phyloP scores from a whole-genome alignment of 1,284 basidiomycete genomes.

The Pyrrhoderma noxium region DNA sequence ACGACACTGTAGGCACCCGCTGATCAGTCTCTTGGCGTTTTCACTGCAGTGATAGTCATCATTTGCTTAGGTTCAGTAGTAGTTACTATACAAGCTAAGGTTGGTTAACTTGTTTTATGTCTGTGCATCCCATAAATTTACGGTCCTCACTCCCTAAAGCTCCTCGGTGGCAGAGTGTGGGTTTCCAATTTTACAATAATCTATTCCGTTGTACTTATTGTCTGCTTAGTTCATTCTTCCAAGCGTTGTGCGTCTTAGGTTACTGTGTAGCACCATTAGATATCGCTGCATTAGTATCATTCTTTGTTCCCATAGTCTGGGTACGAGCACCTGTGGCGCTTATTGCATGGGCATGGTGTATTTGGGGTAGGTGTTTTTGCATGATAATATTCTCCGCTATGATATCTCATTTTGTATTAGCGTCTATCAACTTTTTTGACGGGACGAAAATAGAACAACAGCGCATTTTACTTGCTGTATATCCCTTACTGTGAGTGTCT shows the following conservation, averaged over 20 bases:
- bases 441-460: conserved; percentile 88
- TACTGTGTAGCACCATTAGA: conserved; percentile 90
- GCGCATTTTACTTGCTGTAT: conserved; percentile 84
- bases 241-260: conserved; percentile 85
- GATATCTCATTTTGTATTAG: conserved; percentile 37
- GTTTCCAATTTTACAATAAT: conserved; percentile 24
- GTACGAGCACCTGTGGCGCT: conserved; percentile 80
- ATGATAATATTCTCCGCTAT: no score
- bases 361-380: conserved; percentile 92
- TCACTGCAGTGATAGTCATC: conserved; percentile 88
- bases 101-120: conserved; percentile 22
- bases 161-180: conserved; percentile 91
- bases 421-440: conserved; percentile 89
- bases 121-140: neutral
- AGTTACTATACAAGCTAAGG: conserved; percentile 90
- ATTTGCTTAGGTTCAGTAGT: conserved; percentile 83
- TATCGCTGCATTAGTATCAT: conserved; percentile 80
- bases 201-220: neutral
- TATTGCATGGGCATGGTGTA: conserved; percentile 86
- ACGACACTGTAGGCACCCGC: conserved; percentile 58
- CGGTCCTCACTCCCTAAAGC: conserved; percentile 33
- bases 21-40: conserved; percentile 79
- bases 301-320: conserved; percentile 81
- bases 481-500: conserved; percentile 72
- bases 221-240: conserved; percentile 78